phyloP scores from a whole-genome alignment of 306 rosid genomes.

The Glycine tomentella region DNA sequence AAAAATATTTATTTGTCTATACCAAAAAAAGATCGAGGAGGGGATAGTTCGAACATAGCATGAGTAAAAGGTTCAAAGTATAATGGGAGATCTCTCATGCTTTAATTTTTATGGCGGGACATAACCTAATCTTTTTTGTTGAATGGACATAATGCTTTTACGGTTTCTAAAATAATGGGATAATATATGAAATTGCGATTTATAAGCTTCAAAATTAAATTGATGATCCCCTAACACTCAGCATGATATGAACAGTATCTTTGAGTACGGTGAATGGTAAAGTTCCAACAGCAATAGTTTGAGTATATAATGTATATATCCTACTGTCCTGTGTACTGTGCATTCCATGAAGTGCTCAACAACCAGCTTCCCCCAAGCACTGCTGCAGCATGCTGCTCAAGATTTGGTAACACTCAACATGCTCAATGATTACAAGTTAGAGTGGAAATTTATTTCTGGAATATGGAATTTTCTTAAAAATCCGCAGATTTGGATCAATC shows the following conservation, averaged over 20 bases:
- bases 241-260: not conserved
- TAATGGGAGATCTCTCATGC: too few species aligned
- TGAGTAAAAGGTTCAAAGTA: too few species aligned
- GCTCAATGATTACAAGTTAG: constrained; percentile 30
- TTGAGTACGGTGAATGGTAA: not conserved
- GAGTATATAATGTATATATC: not conserved
- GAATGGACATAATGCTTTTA: too few species aligned
- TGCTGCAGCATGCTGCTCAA: constrained; percentile 78
- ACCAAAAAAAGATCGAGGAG: too few species aligned
- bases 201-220: not conserved
- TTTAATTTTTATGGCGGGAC: too few species aligned
- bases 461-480: not conserved
- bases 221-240: not conserved
- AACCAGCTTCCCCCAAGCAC: constrained; percentile 56
- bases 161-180: too few species aligned
- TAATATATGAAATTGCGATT: not conserved
- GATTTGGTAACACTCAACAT: constrained; percentile 50
- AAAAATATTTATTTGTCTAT: too few species aligned
- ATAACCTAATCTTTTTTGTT: too few species aligned
- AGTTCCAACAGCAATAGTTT: constrained; percentile 12
- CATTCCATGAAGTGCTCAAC: constrained; percentile 44
- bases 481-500: not conserved
- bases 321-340: not conserved
- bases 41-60: too few species aligned
- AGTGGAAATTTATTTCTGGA: not conserved